Base-by-base conservation (phyloP, 2,329 filamentous ascomycete species). In the Herpomyces periplanetae region DNA sequence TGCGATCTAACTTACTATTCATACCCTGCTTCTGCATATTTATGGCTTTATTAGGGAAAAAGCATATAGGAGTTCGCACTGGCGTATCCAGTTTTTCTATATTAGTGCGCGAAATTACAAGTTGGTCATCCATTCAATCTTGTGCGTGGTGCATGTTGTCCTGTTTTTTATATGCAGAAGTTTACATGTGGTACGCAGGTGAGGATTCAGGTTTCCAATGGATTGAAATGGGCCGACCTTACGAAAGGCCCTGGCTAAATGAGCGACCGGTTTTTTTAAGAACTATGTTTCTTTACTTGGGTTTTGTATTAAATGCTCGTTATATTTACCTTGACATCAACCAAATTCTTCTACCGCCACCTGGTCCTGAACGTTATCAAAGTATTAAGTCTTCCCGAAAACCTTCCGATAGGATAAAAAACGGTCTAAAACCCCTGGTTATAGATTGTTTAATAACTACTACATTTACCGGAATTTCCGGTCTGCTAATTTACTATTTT, bases 181-280 rank as follows among this genome's bases (percentile, higher is more conserved):
- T 75, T 14, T 87, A 69, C 33, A 52, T 84, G 10, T 69, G 58
- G 50, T 62, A 61, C 3, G 45, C 51, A 19, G 42, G 56, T 10
- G 40, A 43, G 8, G 39, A 40, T 15, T 47, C 51, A 20, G 56
- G 59, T 24, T 44, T 88, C 20, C 49, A 51, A 25, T 65, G 63
- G 51, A 56, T 85, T 27, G 63, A 61, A 21, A 49, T 55, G 27
- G 13, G 2, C 23, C 44, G 41, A 24, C 32, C 41, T 5, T 45
- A 49, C 27, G 66, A 80, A 34, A 51, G 71, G 13, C 49, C 62
- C 9, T 49, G 56, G 20, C 40, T 88, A 23, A 91, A 91, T 34
- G 75, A 91, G 43, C 54, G 64, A 26, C 61, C 69, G 1, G 49
- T 91, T 11, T 80, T 71, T 33, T 44, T 87, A 19, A 57, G 65